A percentile compares a stretch with the other conserved stretches of the same genome.
These are phyloP conservation scores for Pochonia chlamydosporia DNA, from an alignment of 2,329 filamentous ascomycete species.

Conservation along the genomic window DNA sequence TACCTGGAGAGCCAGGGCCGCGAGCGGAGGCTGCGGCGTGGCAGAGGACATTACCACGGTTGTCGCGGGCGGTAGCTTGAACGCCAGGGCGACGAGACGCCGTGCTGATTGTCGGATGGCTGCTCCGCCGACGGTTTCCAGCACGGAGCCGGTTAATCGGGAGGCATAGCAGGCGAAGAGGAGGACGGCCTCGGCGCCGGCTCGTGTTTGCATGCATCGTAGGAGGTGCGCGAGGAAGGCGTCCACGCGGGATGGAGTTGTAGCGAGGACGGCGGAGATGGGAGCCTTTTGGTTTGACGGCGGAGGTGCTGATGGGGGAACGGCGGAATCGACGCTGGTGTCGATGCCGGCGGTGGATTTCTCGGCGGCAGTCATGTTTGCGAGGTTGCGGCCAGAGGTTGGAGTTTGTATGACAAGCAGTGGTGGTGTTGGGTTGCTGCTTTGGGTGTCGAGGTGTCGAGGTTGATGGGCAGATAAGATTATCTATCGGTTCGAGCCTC, in stretches of 20 bases:
- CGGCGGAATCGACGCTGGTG: slow-evolving; percentile 4
- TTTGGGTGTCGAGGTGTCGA: not conserved
- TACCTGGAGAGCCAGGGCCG: slow-evolving; percentile 41
- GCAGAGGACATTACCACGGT: slow-evolving; percentile 38
- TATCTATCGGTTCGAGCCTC: slow-evolving; percentile 4
- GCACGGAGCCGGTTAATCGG: slow-evolving; percentile 45
- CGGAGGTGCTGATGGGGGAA: slow-evolving; percentile 8
- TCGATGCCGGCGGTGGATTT: not conserved
- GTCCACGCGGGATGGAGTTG: slow-evolving; percentile 32
- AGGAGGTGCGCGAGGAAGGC: slow-evolving; percentile 50
- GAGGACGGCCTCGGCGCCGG: slow-evolving; percentile 65
- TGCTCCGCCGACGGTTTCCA: slow-evolving; percentile 49
- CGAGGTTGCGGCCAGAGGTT: too few relatives aligned
- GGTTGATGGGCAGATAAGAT: too few relatives aligned
- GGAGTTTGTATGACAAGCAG: too few relatives aligned
- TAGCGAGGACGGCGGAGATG: slow-evolving; percentile 10
- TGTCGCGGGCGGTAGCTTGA: slow-evolving; percentile 44
- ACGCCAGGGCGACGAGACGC: slow-evolving; percentile 46
- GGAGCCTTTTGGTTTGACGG: slow-evolving; percentile 9
- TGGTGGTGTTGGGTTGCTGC: too few relatives aligned
- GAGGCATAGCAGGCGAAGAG: slow-evolving; percentile 64
- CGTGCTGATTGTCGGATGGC: slow-evolving; percentile 49
- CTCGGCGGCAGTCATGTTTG: slow-evolving; percentile 2
- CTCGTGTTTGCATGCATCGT: slow-evolving; percentile 61
- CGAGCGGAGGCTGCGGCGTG: slow-evolving; percentile 27